Evolutionary conservation across 1,139 yeast genomes (phyloP).

Genomic region (Pneumocystis jirovecii): DNA sequence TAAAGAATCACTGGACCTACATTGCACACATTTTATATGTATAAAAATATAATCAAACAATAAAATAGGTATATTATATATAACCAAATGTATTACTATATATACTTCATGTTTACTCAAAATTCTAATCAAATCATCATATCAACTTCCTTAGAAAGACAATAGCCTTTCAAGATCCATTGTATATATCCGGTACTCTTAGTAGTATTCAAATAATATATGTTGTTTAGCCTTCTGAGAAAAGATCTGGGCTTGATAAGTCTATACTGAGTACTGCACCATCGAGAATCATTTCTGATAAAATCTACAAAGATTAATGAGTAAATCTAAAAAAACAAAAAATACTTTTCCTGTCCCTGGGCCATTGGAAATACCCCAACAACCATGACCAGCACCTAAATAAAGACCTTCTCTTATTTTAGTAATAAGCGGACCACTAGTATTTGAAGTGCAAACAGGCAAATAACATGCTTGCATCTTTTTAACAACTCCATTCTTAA

Average conservation of each 20-base stretch:
- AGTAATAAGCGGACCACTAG: conserved; percentile 87
- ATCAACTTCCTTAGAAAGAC: too few relatives aligned
- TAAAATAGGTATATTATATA: too few relatives aligned
- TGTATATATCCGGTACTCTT: not conserved
- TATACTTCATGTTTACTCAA: too few relatives aligned
- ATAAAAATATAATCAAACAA: too few relatives aligned
- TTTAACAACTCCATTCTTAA: conserved; percentile 60
- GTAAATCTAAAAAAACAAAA: not conserved
- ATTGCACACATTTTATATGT: too few relatives aligned
- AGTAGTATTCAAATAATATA: not conserved
- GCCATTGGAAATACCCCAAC: conserved; percentile 98
- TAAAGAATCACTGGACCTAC: too few relatives aligned
- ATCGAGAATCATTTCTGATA: conserved; percentile 76
- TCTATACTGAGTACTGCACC: conserved; percentile 73
- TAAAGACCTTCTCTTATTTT: conserved; percentile 67
- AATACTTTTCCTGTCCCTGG: conserved; percentile 77
- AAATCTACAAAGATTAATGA: conserved; percentile 25
- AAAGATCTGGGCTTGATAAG: conserved; percentile 65
- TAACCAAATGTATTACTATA: too few relatives aligned
- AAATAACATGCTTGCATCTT: conserved; percentile 89
- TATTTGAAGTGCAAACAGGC: conserved; percentile 80
- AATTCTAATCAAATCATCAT: too few relatives aligned
- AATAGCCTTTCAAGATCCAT: too few relatives aligned
- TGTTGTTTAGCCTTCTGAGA: not conserved
- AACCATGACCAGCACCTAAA: conserved; percentile 85